Conservation (phyloP, 805 yeast species). For the Maudiozyma barnettii region DNA sequence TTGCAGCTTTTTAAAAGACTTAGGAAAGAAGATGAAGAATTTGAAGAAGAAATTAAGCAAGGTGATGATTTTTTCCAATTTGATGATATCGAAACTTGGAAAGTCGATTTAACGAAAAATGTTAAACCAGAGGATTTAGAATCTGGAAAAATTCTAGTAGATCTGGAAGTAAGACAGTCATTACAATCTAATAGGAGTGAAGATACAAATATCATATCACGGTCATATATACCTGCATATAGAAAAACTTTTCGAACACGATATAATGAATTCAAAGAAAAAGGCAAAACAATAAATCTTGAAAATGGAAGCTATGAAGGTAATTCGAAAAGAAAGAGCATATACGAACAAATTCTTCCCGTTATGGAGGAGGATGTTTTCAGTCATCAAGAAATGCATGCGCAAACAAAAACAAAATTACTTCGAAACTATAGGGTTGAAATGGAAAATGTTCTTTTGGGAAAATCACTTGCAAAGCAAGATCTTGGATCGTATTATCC, state of each 20-base stretch:
- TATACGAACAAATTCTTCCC: slow-evolving; percentile 4
- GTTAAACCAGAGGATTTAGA: too few species aligned
- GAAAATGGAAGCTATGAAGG: neutral
- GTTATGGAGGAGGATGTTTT: neutral
- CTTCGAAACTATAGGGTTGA: neutral
- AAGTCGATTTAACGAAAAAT: neutral
- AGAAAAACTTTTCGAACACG: slow-evolving; percentile 22
- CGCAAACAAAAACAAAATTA: too few species aligned
- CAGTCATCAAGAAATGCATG: neutral
- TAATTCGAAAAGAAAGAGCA: neutral
- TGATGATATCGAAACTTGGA: slow-evolving; percentile 9
- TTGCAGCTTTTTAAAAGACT: slow-evolving; percentile 31
- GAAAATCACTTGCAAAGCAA: slow-evolving; percentile 16
- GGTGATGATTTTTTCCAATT: slow-evolving; percentile 30
- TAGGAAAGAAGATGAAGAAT: slow-evolving; percentile 32
- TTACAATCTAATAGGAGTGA: too few species aligned
- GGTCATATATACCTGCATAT: slow-evolving; percentile 32
- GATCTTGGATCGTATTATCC: slow-evolving; percentile 26
- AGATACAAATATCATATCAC: neutral
- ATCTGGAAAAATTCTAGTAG: too few species aligned
- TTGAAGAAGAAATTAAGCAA: slow-evolving; percentile 23
- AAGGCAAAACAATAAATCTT: neutral
- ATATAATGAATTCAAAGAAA: neutral
- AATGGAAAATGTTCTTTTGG: slow-evolving; percentile 10
- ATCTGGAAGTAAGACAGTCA: too few species aligned